Evolutionary conservation across 805 yeast genomes (phyloP).

Genomic region (Metschnikowia koreensis): DNA sequence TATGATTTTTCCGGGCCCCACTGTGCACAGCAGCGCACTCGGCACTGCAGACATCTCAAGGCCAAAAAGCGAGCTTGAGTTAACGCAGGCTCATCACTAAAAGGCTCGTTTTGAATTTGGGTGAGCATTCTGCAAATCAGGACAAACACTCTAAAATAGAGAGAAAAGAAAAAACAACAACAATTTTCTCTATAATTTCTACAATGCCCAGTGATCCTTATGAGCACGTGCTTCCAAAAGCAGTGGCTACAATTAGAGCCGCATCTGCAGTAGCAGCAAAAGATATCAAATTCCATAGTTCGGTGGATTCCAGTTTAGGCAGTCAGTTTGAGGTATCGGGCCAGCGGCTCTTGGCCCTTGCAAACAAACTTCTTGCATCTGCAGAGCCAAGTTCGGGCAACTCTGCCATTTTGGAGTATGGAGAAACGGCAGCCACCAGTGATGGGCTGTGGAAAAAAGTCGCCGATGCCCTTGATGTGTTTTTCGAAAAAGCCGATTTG

Average conservation of each 20-base stretch:
- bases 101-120: neutral
- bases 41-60: neutral
- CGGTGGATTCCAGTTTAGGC: slow-evolving; percentile 52
- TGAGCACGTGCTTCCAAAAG: slow-evolving; percentile 6
- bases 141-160: neutral
- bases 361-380: slow-evolving; percentile 45
- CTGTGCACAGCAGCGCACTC: neutral
- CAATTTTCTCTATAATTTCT: no score
- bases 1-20: neutral
- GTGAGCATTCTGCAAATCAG: neutral
- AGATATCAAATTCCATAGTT: slow-evolving; percentile 73
- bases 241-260: slow-evolving; percentile 35
- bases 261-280: slow-evolving; percentile 71
- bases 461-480: slow-evolving; percentile 59
- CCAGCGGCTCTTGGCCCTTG: slow-evolving; percentile 40
- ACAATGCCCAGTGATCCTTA: slow-evolving; percentile 8
- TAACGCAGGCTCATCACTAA: neutral
- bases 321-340: slow-evolving; percentile 41
- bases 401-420: slow-evolving; percentile 26
- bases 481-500: slow-evolving; percentile 76
- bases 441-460: slow-evolving; percentile 59
- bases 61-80: neutral
- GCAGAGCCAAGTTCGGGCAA: slow-evolving; percentile 23
- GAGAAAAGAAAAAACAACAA: neutral
- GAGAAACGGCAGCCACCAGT: slow-evolving; percentile 42